Base-by-base conservation (phyloP, 306 rosid species). In the Vigna angularis region DNA sequence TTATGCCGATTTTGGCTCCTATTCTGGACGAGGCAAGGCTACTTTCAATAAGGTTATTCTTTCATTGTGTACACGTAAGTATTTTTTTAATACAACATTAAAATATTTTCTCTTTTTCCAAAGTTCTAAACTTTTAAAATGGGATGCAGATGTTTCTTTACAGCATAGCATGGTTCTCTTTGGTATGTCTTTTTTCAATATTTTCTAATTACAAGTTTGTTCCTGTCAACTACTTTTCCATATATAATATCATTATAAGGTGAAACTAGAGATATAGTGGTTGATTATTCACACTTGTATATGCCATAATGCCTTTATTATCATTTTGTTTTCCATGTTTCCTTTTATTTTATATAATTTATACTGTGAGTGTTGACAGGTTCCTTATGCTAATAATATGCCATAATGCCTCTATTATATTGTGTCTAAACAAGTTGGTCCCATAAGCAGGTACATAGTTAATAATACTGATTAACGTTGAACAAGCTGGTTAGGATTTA, bases 371-470 rank as follows among this genome's bases (percentile, higher is more conserved):
- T 20, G 18, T 63, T 79, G 38, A 77, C 81, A 90, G 98, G 98
- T 94, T 66, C 88, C 98, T 66, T 94, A 94, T 79, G 95, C 83
- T 18, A 18, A 18, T 18, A 18, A 18, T 18, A 18, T 18, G 20
- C 20, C 20, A 18, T 18, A 18, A 18, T 18, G 20, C 20, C 20
- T 18, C 20, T 18, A 18, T 18, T 18, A 18, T 18, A 91, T 94
- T 58, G 98, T 94, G 49, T 92, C 98, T 4, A 94, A 92, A 87
- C 95, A 92, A 92, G 92, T 88, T 74, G 91, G 94, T 24, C 67
- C 4, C 83, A 83, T 20, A 96, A 94, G 84, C 97, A 94, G 95
- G 97, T 91, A 70, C 30, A 73, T 70, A 66, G 20, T 79, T 44
- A 42, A 13, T 65, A 16, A 40, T 40, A 24, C 15, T 36, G 0